A percentile compares a stretch with the other conserved stretches of the same genome.
These are phyloP conservation scores for Penicillium lividum DNA, from an alignment of 495 filamentous ascomycete species.

Conservation along the genomic window DNA sequence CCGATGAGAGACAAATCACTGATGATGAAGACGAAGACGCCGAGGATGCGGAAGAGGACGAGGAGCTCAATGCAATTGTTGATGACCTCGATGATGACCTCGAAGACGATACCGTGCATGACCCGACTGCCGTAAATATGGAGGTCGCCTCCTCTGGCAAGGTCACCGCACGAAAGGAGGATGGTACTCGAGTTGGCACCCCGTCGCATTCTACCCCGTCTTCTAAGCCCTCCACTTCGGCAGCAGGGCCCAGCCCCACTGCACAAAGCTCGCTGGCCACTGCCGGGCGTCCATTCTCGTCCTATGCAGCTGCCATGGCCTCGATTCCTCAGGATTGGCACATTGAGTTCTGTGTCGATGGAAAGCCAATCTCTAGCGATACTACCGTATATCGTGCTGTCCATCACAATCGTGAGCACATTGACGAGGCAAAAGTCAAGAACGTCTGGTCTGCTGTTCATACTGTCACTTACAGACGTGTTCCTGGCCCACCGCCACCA, in stretches of 20 bases:
- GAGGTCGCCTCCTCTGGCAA: conserved; percentile 89
- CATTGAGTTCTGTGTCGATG: conserved; percentile 90
- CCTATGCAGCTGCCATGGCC: conserved; percentile 78
- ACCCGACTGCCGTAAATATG: conserved; percentile 88
- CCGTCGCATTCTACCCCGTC: conserved; percentile 65
- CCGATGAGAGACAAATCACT: conserved; percentile 84
- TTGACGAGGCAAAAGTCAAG: conserved; percentile 67
- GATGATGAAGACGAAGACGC: conserved; percentile 72
- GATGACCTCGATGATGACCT: conserved; percentile 90
- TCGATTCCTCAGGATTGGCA: conserved; percentile 91
- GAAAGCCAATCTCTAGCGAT: conserved; percentile 79
- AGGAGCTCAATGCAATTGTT: conserved; percentile 80
- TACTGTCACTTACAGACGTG: conserved; percentile 86
- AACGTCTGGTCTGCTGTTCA: conserved; percentile 90
- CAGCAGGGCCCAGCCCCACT: conserved; percentile 29
- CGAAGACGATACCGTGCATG: conserved; percentile 68
- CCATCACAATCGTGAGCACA: conserved; percentile 65
- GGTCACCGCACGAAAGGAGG: conserved; percentile 94
- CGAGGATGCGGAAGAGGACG: conserved; percentile 67
- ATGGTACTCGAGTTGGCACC: conserved; percentile 86
- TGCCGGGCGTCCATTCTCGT: conserved; percentile 55
- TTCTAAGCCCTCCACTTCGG: conserved; percentile 49
- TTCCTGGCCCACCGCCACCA: conserved; percentile 81
- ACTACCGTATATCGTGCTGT: conserved; percentile 97
- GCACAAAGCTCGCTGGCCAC: conserved; percentile 42